A percentile compares a stretch with the other conserved stretches of the same genome.
Conservation (phyloP, 164 flowering plant genomes). For the Chimonanthus salicifolius region DNA sequence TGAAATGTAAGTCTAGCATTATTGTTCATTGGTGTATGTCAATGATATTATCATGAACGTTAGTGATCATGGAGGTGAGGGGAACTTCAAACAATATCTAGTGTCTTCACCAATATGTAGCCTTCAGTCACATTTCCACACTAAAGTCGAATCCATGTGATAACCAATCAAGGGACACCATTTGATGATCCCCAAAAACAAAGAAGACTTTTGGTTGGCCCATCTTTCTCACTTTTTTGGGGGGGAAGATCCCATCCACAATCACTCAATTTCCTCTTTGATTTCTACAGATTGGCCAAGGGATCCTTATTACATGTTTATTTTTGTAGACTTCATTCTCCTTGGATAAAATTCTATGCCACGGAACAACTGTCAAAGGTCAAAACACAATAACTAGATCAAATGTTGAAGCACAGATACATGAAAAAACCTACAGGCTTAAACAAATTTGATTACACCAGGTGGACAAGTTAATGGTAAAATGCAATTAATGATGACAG, state of each 20-base stretch:
- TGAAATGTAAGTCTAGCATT: too few species aligned
- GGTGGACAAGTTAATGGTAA: not conserved
- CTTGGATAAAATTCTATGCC: not conserved
- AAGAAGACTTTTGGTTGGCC: too few species aligned
- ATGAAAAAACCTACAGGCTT: not conserved
- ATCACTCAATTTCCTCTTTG: not conserved
- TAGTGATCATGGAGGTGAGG: too few species aligned
- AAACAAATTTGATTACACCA: not conserved
- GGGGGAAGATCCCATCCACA: not conserved
- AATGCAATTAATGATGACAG: not conserved
- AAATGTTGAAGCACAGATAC: not conserved
- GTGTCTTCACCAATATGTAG: too few species aligned
- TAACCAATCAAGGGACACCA: too few species aligned
- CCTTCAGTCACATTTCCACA: too few species aligned
- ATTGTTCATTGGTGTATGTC: too few species aligned
- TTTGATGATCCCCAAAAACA: too few species aligned
- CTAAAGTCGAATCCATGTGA: too few species aligned
- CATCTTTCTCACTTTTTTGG: too few species aligned
- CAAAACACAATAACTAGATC: not conserved
- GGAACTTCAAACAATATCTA: too few species aligned
- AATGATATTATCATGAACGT: too few species aligned
- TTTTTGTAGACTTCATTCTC: not conserved
- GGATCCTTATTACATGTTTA: not conserved
- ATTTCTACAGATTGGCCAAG: not conserved
- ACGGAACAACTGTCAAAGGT: not conserved